These are phyloP conservation scores for Fusarium miscanthi DNA, from an alignment of 2,329 filamentous ascomycete genomes.

Conservation along the genomic window DNA sequence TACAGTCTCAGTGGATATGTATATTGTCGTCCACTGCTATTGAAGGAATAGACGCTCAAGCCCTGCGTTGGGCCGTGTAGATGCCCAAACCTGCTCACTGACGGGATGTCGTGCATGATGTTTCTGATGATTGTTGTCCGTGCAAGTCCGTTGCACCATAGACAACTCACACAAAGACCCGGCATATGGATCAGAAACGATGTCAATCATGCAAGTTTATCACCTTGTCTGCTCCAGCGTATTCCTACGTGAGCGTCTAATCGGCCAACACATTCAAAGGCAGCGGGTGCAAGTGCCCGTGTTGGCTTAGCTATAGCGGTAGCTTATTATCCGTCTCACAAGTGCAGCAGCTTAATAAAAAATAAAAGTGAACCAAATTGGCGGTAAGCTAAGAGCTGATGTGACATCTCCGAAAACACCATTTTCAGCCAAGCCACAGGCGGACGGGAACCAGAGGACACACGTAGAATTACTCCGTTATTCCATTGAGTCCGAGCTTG, in stretches of 20 bases:
- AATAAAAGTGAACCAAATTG: slow-evolving; percentile 33
- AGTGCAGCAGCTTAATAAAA: slow-evolving; percentile 21
- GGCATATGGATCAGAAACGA: slow-evolving; percentile 11
- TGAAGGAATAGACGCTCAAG: slow-evolving; percentile 31
- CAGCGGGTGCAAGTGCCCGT: not conserved
- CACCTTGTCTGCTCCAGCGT: not conserved
- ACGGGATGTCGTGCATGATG: slow-evolving; percentile 42
- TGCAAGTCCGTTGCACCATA: slow-evolving; percentile 7
- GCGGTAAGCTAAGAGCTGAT: slow-evolving; percentile 32
- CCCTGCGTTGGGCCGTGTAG: slow-evolving; percentile 39
- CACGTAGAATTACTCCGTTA: slow-evolving; percentile 10
- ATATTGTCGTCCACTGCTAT: slow-evolving; percentile 27
- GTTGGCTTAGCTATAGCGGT: not conserved
- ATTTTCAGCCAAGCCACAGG: slow-evolving; percentile 18
- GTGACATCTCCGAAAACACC: slow-evolving; percentile 13
- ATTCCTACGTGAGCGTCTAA: not conserved
- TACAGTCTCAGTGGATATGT: slow-evolving; percentile 21
- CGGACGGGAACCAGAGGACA: slow-evolving; percentile 8
- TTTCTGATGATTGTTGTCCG: slow-evolving; percentile 19
- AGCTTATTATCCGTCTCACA: slow-evolving; percentile 3
- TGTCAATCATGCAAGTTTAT: slow-evolving; percentile 9
- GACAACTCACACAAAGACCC: slow-evolving; percentile 19
- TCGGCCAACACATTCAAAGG: slow-evolving; percentile 9
- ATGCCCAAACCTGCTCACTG: slow-evolving; percentile 38
- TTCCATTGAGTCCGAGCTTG: slow-evolving; percentile 29